Evolutionary conservation across 106 monocot species (phyloP), one percentile per base, ranked within the genome.

Genomic region (Allium sativum): DNA sequence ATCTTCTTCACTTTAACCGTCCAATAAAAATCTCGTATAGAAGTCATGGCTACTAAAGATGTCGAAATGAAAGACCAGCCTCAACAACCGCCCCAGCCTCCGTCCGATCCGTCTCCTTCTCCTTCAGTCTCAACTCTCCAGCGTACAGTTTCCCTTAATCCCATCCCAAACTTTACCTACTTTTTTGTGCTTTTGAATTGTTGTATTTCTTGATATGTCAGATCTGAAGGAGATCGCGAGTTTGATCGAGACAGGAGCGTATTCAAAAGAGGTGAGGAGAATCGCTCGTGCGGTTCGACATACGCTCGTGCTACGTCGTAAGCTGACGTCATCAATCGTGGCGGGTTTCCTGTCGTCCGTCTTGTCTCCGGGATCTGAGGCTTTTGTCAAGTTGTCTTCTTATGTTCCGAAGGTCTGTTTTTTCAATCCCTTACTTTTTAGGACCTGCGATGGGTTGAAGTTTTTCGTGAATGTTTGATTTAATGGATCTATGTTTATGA

Each of bases 151-250:
- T 18, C 47, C 59, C 59, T 40, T 13, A 59, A 60, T 47, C 62
- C 62, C 19, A 46, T 12, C 45, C 45, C 12, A 21, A 21, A 13
- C 12, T 48, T 8, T 7, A 6, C 18, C 18, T 13, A 7, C 22
- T 17, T 13, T 4, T 14, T 1, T 60, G 1, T 43, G n/a, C 8
- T 43, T 7, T 3, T 60, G n/a, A 13, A 17, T 60, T 8, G 14
- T 57, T 57, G 40, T 31, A 8, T 14, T 60, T 5, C 9, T 58
- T 41, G 15, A 15, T 8, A 44, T 3, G 41, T 12, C 67, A 96
- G 95, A 84, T 84, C 72, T 91, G 84, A 98, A 91, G 80, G 91
- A 98, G 76, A 88, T 91, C 46, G 77, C 78, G 1, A 58, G 76
- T 54, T 44, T 98, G 78, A 84, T 98, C 59, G 91, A 91, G 70